Evolutionary conservation across 371 early-diverging fungal genomes (phyloP), one percentile per base, ranked within the genome.

Genomic region (Rhizopus delemar): DNA sequence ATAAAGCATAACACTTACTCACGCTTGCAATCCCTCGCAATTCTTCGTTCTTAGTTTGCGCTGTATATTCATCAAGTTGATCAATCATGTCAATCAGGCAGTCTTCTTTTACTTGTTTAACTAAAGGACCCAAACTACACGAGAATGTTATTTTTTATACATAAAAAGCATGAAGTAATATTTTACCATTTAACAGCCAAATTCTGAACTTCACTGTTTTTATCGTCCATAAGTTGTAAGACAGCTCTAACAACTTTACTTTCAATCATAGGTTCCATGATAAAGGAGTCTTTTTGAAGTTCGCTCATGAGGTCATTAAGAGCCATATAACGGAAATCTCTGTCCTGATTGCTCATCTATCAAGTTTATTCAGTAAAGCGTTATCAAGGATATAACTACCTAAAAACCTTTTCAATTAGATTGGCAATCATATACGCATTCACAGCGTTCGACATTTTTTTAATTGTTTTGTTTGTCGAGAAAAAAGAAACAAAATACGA

Each of bases 251-350:
- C 86, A 8, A 88, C 83, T 58, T 81, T 86, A 34, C 73, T 71
- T 63, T 90, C 92, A 32, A 86, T 83, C 5, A 74, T 34, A 13
- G 87, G 82, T 39, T 93, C 92, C 46, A 92, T 72, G 7, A 61
- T 60, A 59, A 86, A 84, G 15, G 63, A 68, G 6, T 80, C 69
- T 54, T 83, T 80, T 63, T 84, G 85, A 13, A 95, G 83, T 53
- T 87, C 88, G 31, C 85, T 86, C 62, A 86, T 87, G 59, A 97
- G 72, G 76, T 96, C 96, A 60, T 89, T 89, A 46, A 90, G 65
- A 15, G 95, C 96, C 96, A 97, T 96, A 74, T 88, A 93, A 59
- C 98, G 93, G 69, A 93, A 89, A 77, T 97, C 98, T 51, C 90
- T 82, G 78, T 97, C 98, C 45, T 80, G 75, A 61, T 85, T 82